Evolutionary conservation across 129 eudicot species (phyloP).

Genomic region (Chrysanthemum lavandulifolium): DNA sequence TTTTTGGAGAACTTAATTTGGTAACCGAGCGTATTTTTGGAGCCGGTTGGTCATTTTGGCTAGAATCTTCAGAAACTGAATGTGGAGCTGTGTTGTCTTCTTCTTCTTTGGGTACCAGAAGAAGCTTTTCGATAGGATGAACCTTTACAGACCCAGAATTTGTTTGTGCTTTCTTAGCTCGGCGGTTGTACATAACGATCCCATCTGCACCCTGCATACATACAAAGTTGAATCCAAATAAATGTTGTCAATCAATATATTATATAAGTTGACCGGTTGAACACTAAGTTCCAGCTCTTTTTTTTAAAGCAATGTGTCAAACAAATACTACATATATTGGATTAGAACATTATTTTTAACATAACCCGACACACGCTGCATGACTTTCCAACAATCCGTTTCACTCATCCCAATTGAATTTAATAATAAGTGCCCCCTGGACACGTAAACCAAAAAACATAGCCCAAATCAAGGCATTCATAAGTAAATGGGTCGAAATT

Average conservation of each 20-base stretch:
- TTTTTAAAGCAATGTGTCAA: too few species aligned
- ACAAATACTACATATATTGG: too few species aligned
- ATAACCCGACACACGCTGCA: too few species aligned
- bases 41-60: constrained; percentile 44
- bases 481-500: not conserved
- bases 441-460: not conserved
- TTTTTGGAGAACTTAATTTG: constrained; percentile 42
- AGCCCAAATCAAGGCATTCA: not conserved
- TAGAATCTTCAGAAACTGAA: constrained; percentile 26
- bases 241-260: not conserved
- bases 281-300: too few species aligned
- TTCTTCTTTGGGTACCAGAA: constrained; percentile 30
- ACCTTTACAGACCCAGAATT: constrained; percentile 38
- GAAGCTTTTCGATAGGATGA: constrained; percentile 33
- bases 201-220: constrained; percentile 49
- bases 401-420: not conserved
- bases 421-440: not conserved
- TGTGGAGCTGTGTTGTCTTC: constrained; percentile 23
- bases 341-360: too few species aligned
- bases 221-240: constrained; percentile 4
- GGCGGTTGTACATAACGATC: constrained; percentile 41
- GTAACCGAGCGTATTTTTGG: constrained; percentile 43
- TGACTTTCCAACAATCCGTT: not conserved
- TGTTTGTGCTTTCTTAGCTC: constrained; percentile 45
- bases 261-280: too few species aligned